These are phyloP conservation scores for Euphorbia celastroides DNA, from an alignment of 441 rosid genomes.

Conservation along the genomic window DNA sequence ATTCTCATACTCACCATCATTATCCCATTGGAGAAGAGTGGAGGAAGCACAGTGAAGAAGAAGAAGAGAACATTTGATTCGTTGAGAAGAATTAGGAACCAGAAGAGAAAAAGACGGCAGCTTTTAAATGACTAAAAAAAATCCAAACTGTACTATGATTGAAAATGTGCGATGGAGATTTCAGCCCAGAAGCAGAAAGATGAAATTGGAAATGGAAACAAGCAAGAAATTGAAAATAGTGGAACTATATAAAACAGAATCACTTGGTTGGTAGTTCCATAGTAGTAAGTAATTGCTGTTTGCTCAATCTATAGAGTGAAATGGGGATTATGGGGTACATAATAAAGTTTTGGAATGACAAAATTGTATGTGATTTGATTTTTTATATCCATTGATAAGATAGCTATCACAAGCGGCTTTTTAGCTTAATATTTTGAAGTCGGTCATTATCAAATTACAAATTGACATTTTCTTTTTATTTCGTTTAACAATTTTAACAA, in stretches of 20 bases:
- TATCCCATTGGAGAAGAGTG: neutral
- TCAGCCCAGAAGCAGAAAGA: neutral
- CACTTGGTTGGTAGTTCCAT: neutral
- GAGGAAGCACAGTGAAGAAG: neutral
- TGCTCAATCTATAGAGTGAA: neutral
- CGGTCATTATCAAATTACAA: neutral
- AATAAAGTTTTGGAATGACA: neutral
- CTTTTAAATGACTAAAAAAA: neutral
- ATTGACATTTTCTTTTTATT: neutral
- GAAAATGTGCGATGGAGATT: neutral
- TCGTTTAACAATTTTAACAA: no score
- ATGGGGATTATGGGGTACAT: neutral
- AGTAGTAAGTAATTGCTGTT: neutral
- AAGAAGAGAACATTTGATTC: neutral
- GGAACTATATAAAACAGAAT: slow-evolving; percentile 1
- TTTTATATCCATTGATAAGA: neutral
- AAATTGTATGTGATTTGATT: neutral
- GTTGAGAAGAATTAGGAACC: neutral
- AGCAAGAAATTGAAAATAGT: neutral
- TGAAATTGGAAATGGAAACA: neutral
- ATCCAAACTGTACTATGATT: neutral
- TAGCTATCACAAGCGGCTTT: neutral
- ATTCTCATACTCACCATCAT: neutral
- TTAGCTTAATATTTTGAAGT: neutral
- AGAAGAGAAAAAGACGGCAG: neutral